These are phyloP conservation scores for Camellia granthamiana DNA, from an alignment of 148 eudicot genomes.

Conservation along the genomic window DNA sequence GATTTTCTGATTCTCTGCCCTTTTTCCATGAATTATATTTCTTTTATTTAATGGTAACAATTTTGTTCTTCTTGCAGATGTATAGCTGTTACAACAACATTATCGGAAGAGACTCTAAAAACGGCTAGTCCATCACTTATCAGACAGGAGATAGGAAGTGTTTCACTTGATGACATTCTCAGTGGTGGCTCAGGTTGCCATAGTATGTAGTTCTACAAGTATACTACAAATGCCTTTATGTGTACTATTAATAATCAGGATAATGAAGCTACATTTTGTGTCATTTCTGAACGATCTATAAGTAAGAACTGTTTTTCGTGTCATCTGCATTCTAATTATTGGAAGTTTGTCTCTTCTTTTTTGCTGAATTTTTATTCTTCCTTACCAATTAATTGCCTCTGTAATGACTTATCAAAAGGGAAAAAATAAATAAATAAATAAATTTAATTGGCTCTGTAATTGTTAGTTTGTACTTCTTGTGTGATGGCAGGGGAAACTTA, in stretches of 20 bases:
- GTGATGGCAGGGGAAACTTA: conserved; percentile 1
- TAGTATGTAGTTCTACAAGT: conserved; percentile 74
- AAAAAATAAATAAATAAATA: too few species aligned
- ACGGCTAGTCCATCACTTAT: conserved; percentile 75
- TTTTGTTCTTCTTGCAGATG: conserved; percentile 58
- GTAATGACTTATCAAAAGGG: too few species aligned
- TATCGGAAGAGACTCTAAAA: conserved; percentile 69
- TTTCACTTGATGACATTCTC: conserved; percentile 79
- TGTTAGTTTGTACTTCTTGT: conserved; percentile 3
- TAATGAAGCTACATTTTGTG: conserved; percentile 8
- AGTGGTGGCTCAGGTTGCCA: conserved; percentile 70
- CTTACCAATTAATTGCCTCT: neutral
- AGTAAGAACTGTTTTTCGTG: conserved; percentile 24
- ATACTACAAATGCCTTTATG: conserved; percentile 24
- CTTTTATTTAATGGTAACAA: conserved; percentile 2
- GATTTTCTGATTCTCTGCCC: neutral
- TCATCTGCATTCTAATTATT: conserved; percentile 20
- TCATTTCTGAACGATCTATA: conserved; percentile 19
- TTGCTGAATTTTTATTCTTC: neutral
- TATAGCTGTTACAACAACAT: conserved; percentile 92
- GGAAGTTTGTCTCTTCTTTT: conserved; percentile 17
- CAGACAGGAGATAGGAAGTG: conserved; percentile 79
- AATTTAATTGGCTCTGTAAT: neutral
- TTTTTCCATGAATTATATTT: neutral
- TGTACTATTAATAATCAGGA: conserved; percentile 11